These are phyloP conservation scores for Cryptococcus neoformans DNA, from an alignment of 1,284 basidiomycete genomes.

Conservation along the genomic window DNA sequence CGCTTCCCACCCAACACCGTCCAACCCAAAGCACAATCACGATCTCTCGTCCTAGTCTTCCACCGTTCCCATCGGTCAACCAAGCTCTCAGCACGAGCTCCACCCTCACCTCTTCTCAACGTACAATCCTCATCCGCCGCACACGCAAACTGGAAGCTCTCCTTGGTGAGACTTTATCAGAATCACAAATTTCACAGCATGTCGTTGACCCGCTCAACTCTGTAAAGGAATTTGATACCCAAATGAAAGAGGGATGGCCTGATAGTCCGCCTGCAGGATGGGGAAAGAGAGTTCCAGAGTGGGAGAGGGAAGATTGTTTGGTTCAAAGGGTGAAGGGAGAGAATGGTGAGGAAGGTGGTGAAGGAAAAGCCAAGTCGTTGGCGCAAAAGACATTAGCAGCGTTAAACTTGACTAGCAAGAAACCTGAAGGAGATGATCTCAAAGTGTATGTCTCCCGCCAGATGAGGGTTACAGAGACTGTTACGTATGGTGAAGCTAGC, in stretches of 20 bases:
- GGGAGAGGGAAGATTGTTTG: slow-evolving; percentile 27
- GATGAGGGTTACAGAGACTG: slow-evolving; percentile 23
- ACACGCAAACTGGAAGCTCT: slow-evolving; percentile 72
- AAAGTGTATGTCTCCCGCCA: slow-evolving; percentile 27
- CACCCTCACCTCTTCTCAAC: slow-evolving; percentile 59
- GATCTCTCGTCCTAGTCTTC: neutral
- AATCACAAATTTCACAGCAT: slow-evolving; percentile 24
- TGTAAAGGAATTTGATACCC: slow-evolving; percentile 13
- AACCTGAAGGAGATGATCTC: slow-evolving; percentile 9
- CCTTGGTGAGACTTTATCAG: slow-evolving; percentile 56
- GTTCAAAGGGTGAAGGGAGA: slow-evolving; percentile 4
- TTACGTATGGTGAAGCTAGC: neutral
- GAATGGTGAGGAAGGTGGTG: neutral
- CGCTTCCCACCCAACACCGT: neutral
- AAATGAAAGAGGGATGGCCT: slow-evolving; percentile 19
- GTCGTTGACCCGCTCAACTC: slow-evolving; percentile 29
- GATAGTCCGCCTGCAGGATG: neutral
- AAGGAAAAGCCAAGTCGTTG: neutral
- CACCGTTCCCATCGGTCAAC: neutral
- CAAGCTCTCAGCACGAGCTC: neutral
- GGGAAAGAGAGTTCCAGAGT: slow-evolving; percentile 16
- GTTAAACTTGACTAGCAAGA: slow-evolving; percentile 1
- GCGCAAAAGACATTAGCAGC: slow-evolving; percentile 17
- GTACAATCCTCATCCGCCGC: slow-evolving; percentile 66
- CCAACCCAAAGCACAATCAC: neutral